Conservation (phyloP, 805 yeast species). For the Isabelozyma heimii region DNA sequence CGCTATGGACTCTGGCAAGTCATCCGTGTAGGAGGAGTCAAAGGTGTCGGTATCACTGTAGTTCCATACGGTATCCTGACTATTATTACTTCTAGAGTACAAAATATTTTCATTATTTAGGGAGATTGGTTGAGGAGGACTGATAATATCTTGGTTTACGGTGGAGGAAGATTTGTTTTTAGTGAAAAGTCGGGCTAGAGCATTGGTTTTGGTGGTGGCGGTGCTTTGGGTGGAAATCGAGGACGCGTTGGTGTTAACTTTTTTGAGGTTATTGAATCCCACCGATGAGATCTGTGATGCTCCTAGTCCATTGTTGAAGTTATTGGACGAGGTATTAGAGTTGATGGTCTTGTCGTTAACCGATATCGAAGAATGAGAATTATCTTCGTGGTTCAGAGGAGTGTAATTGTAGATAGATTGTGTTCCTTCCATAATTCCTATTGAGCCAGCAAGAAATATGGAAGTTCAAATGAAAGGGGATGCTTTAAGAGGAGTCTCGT, state of each 20-base stretch:
- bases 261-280: slow-evolving; percentile 32
- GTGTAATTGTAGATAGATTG: too few species aligned
- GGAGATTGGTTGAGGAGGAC: not conserved
- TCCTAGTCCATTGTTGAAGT: not conserved
- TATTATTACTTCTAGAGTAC: slow-evolving; percentile 3
- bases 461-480: too few species aligned
- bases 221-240: slow-evolving; percentile 17
- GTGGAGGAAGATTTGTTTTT: slow-evolving; percentile 21
- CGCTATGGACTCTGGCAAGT: not conserved
- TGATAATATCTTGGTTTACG: slow-evolving; percentile 3
- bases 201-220: slow-evolving; percentile 22
- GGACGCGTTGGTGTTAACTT: slow-evolving; percentile 25
- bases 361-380: not conserved
- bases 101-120: not conserved
- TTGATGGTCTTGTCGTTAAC: not conserved
- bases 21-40: slow-evolving; percentile 4
- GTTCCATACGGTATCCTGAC: not conserved
- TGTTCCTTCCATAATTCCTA: too few species aligned
- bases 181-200: slow-evolving; percentile 29
- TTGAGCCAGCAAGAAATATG: too few species aligned
- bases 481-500: too few species aligned
- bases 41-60: slow-evolving; percentile 5
- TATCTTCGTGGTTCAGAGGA: not conserved
- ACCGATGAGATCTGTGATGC: slow-evolving; percentile 22
- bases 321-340: not conserved